phyloP scores from a whole-genome alignment of 192 early-diverging fungal genomes.

The Pecoramyces ruminantium region DNA sequence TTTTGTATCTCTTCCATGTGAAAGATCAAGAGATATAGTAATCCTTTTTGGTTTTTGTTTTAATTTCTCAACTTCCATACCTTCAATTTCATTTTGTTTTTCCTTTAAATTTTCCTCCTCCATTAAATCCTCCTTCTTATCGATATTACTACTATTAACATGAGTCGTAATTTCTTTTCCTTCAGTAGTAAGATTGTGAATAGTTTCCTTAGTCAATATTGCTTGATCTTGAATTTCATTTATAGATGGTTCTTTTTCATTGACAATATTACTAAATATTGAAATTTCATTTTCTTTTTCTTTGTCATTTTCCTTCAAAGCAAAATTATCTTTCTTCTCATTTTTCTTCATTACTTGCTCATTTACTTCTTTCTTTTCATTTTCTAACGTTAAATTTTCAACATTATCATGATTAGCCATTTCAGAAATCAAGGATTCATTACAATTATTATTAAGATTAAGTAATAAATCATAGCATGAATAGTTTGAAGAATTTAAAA shows the following conservation, averaged over 20 bases:
- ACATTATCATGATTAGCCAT: background rate
- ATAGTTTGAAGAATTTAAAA: background rate
- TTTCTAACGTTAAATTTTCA: background rate
- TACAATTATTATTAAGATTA: background rate
- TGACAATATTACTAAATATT: too few species aligned
- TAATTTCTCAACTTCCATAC: background rate
- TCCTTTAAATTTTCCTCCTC: background rate
- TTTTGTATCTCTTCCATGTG: background rate
- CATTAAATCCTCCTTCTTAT: background rate
- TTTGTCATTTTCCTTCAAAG: too few species aligned
- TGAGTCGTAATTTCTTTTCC: too few species aligned
- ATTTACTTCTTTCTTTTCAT: background rate
- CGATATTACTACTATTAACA: too few species aligned
- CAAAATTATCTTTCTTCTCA: background rate
- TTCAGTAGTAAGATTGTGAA: too few species aligned
- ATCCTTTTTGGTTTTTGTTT: background rate
- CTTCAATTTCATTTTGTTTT: background rate
- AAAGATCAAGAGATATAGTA: background rate
- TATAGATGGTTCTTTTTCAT: too few species aligned
- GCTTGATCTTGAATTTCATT: too few species aligned
- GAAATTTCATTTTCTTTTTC: too few species aligned
- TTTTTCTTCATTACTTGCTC: background rate
- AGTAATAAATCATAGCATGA: background rate
- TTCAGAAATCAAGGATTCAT: background rate
- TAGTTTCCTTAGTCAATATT: too few species aligned